Conservation (phyloP, 2,329 filamentous ascomycete species). For the Aspergillus oerlinghausenensis region DNA sequence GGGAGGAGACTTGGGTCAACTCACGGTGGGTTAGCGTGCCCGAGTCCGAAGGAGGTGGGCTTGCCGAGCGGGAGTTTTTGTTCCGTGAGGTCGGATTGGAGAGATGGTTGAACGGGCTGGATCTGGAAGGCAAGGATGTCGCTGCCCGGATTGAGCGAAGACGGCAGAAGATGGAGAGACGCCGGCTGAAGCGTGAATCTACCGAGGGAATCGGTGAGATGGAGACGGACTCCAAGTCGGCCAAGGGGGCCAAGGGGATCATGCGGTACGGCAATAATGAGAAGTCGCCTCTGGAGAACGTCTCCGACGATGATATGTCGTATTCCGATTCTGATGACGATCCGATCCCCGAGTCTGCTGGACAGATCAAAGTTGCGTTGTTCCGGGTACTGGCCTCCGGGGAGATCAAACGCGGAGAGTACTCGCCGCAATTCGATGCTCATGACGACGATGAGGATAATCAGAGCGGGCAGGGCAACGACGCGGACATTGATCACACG, state of each 20-base stretch:
- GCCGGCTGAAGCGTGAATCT: slow-evolving; percentile 70
- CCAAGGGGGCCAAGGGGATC: slow-evolving; percentile 49
- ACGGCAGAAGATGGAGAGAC: slow-evolving; percentile 70
- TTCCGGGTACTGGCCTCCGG: slow-evolving; percentile 93
- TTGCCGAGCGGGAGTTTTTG: slow-evolving; percentile 93
- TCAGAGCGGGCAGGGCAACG: slow-evolving; percentile 49
- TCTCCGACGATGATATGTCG: slow-evolving; percentile 65
- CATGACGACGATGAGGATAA: slow-evolving; percentile 86
- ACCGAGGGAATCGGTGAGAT: slow-evolving; percentile 51
- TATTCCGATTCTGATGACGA: slow-evolving; percentile 76
- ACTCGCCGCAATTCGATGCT: slow-evolving; percentile 94
- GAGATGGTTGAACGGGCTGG: slow-evolving; percentile 91
- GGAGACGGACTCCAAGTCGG: slow-evolving; percentile 32
- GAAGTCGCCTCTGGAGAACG: slow-evolving; percentile 66
- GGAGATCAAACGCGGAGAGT: slow-evolving; percentile 96
- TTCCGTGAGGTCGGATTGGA: slow-evolving; percentile 96
- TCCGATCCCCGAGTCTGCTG: slow-evolving; percentile 81
- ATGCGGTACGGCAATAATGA: slow-evolving; percentile 77
- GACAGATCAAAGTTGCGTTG: slow-evolving; percentile 96
- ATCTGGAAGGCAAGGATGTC: slow-evolving; percentile 87
- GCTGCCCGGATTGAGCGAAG: slow-evolving; percentile 70
- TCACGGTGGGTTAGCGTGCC: slow-evolving; percentile 96
- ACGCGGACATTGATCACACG: slow-evolving; percentile 88
- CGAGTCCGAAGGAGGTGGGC: slow-evolving; percentile 81
- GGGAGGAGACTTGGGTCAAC: slow-evolving; percentile 99